Evolutionary conservation across 305 asterid genomes (phyloP), one percentile per base, ranked within the genome.

Genomic region (Plantago lanceolata): DNA sequence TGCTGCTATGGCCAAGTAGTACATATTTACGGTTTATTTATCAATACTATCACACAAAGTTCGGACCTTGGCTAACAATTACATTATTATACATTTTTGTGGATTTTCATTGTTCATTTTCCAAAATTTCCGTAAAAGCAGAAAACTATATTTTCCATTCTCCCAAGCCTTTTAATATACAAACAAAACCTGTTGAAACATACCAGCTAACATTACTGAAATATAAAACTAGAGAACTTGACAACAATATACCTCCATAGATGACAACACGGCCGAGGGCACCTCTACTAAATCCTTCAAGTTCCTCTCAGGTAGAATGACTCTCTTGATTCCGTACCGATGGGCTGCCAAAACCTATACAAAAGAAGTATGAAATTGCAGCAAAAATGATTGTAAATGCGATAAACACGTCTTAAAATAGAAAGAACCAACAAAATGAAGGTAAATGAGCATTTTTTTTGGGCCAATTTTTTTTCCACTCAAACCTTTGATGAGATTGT

Each of bases 341-440:
- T 94, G 99, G 50, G 99, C 97, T 6, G 96, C 99, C 81, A 94
- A 79, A 69, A 94, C 97, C 99, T 94, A 82, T 20, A 56, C 56
- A 77, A 5, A 18, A 44, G 16, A 55, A n/a, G 66, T 24, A 53
- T 56, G 53, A 40, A 55, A 15, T 29, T 48, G 43, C 19, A 21
- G 53, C 19, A 63, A 53, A 40, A 31, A n/a, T 20, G n/a, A 7
- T 12, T 26, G 48, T 2, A 5, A n/a, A 48, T 40, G 28, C 44
- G 61, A 45, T 64, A 48, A 33, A 19, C 61, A 48, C 53, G 54
- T 66, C 58, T 65, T 57, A 47, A n/a, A 19, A 45, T 54, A 15
- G 28, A 74, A 56, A 55, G 26, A 65, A 48, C 37, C 24, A 57
- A 59, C 15, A 43, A 51, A 40, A 15, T n/a, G 0, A 31, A 59